phyloP scores from a whole-genome alignment of 2,329 filamentous ascomycete genomes.

The Tolypocladium ophioglossoides region DNA sequence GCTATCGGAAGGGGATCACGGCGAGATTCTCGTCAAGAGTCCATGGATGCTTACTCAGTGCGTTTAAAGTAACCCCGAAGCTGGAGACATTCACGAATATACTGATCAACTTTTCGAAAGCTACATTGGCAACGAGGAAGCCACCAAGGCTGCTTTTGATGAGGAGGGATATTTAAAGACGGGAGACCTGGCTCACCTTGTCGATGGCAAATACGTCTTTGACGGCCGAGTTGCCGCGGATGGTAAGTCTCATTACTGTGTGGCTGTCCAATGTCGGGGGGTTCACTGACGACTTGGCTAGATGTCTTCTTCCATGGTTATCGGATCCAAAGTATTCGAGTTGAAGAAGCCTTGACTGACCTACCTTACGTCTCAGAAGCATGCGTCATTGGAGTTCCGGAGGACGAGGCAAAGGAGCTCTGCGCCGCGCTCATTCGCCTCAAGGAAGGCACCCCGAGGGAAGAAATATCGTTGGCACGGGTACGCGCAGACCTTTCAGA shows the following conservation, averaged over 20 bases:
- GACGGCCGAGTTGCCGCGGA: conserved; percentile 9
- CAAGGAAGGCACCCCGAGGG: not conserved
- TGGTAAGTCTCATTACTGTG: conserved; percentile 4
- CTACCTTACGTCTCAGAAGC: conserved; percentile 12
- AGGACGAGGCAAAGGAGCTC: conserved; percentile 8
- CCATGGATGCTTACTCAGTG: conserved; percentile 8
- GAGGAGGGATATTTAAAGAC: conserved; percentile 87
- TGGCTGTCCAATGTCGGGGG: no score
- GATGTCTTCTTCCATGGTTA: conserved; percentile 4
- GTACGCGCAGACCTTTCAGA: conserved; percentile 7
- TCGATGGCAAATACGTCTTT: conserved; percentile 10
- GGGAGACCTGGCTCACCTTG: conserved; percentile 72
- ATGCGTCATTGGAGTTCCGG: conserved; percentile 9
- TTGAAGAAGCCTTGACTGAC: conserved; percentile 7
- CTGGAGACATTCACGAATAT: no score
- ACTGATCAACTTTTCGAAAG: conserved; percentile 1
- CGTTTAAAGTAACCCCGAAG: not conserved
- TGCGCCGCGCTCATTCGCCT: conserved; percentile 10
- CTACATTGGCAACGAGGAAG: conserved; percentile 44
- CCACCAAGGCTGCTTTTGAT: conserved; percentile 68
- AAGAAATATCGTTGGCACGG: conserved; percentile 1
- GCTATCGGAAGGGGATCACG: conserved; percentile 8
- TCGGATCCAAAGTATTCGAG: conserved; percentile 6
- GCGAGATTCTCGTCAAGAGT: conserved; percentile 10
- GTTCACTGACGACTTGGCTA: not conserved